phyloP scores from a whole-genome alignment of 2,329 filamentous ascomycete genomes.

The Emergomyces africanus region DNA sequence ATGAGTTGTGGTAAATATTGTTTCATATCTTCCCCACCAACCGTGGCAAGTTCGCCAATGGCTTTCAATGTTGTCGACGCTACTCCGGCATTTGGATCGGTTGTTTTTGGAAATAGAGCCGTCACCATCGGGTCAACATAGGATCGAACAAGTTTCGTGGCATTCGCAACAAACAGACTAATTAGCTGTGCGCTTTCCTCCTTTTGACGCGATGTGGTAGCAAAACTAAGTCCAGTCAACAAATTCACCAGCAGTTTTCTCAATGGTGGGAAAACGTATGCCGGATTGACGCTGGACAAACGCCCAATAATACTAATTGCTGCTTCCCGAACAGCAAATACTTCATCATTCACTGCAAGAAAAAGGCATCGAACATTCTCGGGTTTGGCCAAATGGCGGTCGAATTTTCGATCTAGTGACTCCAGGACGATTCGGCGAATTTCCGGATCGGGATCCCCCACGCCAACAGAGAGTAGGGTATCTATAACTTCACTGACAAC shows the following conservation, averaged over 20 bases:
- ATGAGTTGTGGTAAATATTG: conserved; percentile 84
- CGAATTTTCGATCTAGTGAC: conserved; percentile 85
- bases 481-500: conserved; percentile 98
- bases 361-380: conserved; percentile 96
- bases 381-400: conserved; percentile 90
- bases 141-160: conserved; percentile 83
- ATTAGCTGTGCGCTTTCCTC: conserved; percentile 92
- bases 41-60: conserved; percentile 84
- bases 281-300: conserved; percentile 79
- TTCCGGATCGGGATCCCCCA: conserved; percentile 78
- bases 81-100: conserved; percentile 72
- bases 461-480: conserved; percentile 84
- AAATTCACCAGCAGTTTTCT: conserved; percentile 93
- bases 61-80: conserved; percentile 91
- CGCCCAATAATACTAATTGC: conserved; percentile 94
- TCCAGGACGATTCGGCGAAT: conserved; percentile 81
- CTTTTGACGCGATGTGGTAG: conserved; percentile 85
- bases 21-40: conserved; percentile 88
- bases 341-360: conserved; percentile 87
- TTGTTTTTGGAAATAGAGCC: conserved; percentile 79
- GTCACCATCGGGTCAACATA: conserved; percentile 96
- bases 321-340: conserved; percentile 84
- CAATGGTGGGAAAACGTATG: conserved; percentile 91
- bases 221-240: conserved; percentile 90
- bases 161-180: conserved; percentile 83